A percentile compares a stretch with the other conserved stretches of the same genome.
Evolutionary conservation across 305 asterid genomes (phyloP).

Genomic region (Withania somnifera): DNA sequence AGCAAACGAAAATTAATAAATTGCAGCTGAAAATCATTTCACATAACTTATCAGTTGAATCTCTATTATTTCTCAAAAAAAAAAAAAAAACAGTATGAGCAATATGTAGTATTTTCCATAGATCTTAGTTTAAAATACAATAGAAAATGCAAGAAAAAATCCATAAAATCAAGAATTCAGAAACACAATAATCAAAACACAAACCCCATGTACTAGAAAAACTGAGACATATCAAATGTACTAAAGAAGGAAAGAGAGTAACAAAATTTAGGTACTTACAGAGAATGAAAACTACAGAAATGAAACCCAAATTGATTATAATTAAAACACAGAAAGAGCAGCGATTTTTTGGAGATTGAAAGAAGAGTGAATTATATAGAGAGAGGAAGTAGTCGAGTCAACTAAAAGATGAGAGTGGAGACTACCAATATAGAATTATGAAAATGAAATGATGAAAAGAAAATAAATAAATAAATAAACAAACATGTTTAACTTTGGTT

Average conservation of each 20-base stretch:
- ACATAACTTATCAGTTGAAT: not conserved
- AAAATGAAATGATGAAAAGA: not conserved
- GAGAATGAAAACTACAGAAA: not conserved
- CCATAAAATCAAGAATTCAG: not conserved
- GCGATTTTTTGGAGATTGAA: not conserved
- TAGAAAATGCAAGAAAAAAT: not conserved
- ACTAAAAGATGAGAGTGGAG: not conserved
- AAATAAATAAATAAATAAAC: not conserved
- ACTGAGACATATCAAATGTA: not conserved
- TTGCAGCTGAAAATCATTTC: not conserved
- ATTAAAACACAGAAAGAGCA: not conserved
- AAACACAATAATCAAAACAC: not conserved
- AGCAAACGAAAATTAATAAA: no score
- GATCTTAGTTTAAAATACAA: not conserved
- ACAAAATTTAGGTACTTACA: not conserved
- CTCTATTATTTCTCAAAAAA: not conserved
- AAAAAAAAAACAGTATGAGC: not conserved
- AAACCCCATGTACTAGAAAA: not conserved
- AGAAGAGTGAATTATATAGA: no score
- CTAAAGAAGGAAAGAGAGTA: not conserved
- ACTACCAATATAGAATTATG: not conserved
- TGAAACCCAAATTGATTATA: not conserved
- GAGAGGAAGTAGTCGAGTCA: not conserved
- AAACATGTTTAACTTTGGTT: constrained; percentile 6
- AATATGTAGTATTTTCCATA: not conserved